phyloP scores from a whole-genome alignment of 129 eudicot genomes.

The Escallonia herrerae region DNA sequence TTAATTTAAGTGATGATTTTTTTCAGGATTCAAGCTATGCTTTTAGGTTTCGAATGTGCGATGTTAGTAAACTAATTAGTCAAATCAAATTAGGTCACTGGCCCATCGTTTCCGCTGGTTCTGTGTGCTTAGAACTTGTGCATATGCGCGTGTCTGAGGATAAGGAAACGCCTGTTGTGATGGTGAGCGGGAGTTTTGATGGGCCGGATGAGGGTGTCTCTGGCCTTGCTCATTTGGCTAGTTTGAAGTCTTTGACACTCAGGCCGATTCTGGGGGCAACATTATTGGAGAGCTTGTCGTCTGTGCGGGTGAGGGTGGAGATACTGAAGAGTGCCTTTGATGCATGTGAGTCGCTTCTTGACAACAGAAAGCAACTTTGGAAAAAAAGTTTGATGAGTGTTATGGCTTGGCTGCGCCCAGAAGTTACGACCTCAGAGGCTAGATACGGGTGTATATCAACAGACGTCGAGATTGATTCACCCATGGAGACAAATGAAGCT shows the following conservation, averaged over 20 bases:
- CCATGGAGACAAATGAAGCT: constrained; percentile 26
- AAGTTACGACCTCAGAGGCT: constrained; percentile 75
- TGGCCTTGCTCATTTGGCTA: constrained; percentile 72
- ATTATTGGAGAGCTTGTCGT: constrained; percentile 25
- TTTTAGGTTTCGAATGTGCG: constrained; percentile 58
- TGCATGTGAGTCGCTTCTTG: constrained; percentile 67
- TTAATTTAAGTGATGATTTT: constrained; percentile 28
- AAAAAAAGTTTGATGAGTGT: constrained; percentile 82
- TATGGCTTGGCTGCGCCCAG: constrained; percentile 96
- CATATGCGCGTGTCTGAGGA: constrained; percentile 34
- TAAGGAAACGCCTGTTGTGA: constrained; percentile 33
- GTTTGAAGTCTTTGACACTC: constrained; percentile 60
- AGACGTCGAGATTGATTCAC: constrained; percentile 27
- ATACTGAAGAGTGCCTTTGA: constrained; percentile 55
- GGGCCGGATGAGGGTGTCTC: constrained; percentile 85
- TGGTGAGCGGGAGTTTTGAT: constrained; percentile 63
- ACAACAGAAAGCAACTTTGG: constrained; percentile 60
- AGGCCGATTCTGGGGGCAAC: constrained; percentile 49
- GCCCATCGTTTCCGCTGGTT: constrained; percentile 49
- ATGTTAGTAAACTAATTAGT: constrained; percentile 38
- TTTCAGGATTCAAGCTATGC: constrained; percentile 29
- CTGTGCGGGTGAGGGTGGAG: constrained; percentile 69
- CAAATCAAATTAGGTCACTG: constrained; percentile 58
- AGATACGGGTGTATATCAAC: constrained; percentile 52
- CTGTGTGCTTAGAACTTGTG: constrained; percentile 45